Evolutionary conservation across 495 filamentous ascomycete genomes (phyloP), one percentile per base, ranked within the genome.

Genomic region (Podospora conica): DNA sequence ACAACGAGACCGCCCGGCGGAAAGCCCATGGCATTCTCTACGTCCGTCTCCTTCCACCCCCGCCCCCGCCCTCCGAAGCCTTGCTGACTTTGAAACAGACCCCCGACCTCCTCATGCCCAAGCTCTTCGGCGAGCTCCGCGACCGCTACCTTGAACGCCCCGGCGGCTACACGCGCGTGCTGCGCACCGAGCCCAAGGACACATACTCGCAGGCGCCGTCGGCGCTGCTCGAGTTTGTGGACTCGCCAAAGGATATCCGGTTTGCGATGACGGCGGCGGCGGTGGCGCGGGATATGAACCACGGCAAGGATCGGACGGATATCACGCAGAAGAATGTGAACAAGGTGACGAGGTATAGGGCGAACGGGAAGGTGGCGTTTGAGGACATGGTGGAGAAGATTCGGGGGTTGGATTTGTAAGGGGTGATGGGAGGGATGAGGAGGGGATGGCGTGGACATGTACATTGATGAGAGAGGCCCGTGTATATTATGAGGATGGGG

Each of bases 181-280:
- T 96, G 9, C 90, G 91, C 59, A 90, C 95, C 64, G 93, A 97
- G 76, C 86, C 84, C 15, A 78, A 87, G 65, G 92, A 96, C 69
- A 85, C 71, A 27, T 77, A 88, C 73, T 92, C 96, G 74, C 91
- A 96, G 79, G 94, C 91, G 3, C 83, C 87, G 33, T 90, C 87
- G 22, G 95, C 95, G 0, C 96, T 98, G 69, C 85, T 98, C n/a
- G 95, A 98, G 77, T 84, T 98, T 12, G 92, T 98, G 55, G 95
- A 98, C 75, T 94, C 94, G 54, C 94, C 93, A 18, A 90, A 88
- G 77, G 95, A 98, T 78, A 91, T 96, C 84, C 89, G 93, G 2
- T 98, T 98, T 79, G 89, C 90, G 61, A 87, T 97, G 82, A 96
- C 93, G 18, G 95, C 95, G 4, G 85, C 86, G 57, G 87, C 90